Evolutionary conservation across 225 moss, liverwort and hornwort genomes (phyloP).

Genomic region (Straminergon stramineum): DNA sequence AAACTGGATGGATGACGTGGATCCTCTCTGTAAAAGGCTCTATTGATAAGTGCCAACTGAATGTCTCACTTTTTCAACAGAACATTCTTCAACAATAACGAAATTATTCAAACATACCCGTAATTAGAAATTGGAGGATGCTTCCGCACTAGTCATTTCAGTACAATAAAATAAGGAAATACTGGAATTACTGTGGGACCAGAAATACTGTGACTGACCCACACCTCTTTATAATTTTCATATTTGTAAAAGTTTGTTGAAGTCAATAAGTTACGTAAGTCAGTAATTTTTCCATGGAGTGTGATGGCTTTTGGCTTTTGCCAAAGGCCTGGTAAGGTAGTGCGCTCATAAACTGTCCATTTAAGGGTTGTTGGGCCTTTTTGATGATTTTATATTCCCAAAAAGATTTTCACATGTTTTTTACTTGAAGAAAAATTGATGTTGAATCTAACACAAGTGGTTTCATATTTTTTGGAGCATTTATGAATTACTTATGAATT

Average conservation of each 20-base stretch:
- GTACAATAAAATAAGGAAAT: no score
- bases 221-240: neutral
- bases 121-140: neutral
- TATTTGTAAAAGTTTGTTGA: neutral
- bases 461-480: no score
- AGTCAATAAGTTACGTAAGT: neutral
- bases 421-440: no score
- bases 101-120: neutral
- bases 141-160: neutral
- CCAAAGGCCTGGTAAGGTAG: neutral
- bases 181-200: no score
- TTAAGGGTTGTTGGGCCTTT: no score
- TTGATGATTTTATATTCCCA: no score
- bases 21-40: neutral
- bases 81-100: neutral
- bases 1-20: neutral
- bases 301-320: neutral
- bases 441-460: no score
- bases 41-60: neutral
- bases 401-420: no score
- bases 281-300: neutral
- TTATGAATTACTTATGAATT: no score
- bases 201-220: neutral
- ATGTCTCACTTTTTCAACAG: neutral
- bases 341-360: no score